Conservation (phyloP, 2,329 filamentous ascomycete species). For the Colletotrichum australisinense region DNA sequence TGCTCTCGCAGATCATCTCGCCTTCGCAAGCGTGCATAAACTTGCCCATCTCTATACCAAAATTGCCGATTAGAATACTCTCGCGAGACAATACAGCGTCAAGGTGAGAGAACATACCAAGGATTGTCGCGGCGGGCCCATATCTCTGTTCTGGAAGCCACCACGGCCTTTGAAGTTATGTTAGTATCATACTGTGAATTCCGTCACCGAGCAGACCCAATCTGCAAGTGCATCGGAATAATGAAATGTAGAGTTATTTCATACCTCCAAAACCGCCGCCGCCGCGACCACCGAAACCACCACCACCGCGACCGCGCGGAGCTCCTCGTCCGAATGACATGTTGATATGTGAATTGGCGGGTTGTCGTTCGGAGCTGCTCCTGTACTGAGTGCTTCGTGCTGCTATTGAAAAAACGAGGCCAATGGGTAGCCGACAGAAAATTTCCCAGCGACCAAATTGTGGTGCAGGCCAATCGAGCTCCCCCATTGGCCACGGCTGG, state of each 20-base stretch:
- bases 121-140: conserved; percentile 36
- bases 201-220: neutral
- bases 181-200: neutral
- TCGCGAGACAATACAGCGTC: neutral
- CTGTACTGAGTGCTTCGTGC: conserved; percentile 15
- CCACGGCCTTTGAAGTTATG: conserved; percentile 31
- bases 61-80: conserved; percentile 7
- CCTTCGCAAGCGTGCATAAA: conserved; percentile 97
- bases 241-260: neutral
- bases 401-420: conserved; percentile 18
- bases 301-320: conserved; percentile 36
- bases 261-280: conserved; percentile 27
- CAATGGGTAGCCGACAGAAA: conserved; percentile 27
- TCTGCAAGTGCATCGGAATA: neutral
- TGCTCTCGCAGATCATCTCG: conserved; percentile 96
- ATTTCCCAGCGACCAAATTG: conserved; percentile 35
- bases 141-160: conserved; percentile 36
- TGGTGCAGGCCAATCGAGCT: conserved; percentile 32
- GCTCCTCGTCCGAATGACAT: conserved; percentile 39
- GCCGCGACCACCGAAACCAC: conserved; percentile 37
- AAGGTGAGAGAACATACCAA: conserved; percentile 23
- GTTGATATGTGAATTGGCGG: conserved; percentile 21
- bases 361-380: conserved; percentile 31
- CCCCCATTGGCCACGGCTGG: conserved; percentile 5
- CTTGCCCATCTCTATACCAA: conserved; percentile 81